Percentiles rank a stretch among this genome's conserved stretches.
These are phyloP conservation scores for Ogataea saltuana DNA, from an alignment of 805 yeast genomes.

Conservation along the genomic window DNA sequence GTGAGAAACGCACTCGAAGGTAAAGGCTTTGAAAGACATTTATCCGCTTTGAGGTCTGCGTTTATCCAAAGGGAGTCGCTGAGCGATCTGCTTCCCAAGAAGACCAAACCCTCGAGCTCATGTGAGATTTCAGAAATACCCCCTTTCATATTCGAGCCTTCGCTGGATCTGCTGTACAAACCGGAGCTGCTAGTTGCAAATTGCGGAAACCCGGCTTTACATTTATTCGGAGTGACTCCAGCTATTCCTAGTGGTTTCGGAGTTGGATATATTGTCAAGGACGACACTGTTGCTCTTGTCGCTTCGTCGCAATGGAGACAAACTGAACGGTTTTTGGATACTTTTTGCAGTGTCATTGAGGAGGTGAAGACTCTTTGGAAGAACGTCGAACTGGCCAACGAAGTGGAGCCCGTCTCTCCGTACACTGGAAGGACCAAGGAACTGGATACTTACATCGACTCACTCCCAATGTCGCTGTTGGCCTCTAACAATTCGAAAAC, in stretches of 20 bases:
- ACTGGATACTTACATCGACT: slow-evolving; percentile 30
- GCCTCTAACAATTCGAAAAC: slow-evolving; percentile 30
- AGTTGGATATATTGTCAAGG: slow-evolving; percentile 54
- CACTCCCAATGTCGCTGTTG: slow-evolving; percentile 36
- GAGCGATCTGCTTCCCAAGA: slow-evolving; percentile 45
- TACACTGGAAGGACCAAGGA: slow-evolving; percentile 16
- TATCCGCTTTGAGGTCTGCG: slow-evolving; percentile 60
- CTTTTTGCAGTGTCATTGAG: slow-evolving; percentile 49
- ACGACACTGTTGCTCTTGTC: slow-evolving; percentile 50
- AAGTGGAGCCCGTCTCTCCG: slow-evolving; percentile 3
- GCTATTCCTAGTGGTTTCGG: slow-evolving; percentile 61
- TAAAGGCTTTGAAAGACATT: slow-evolving; percentile 70
- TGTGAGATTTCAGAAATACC: slow-evolving; percentile 36
- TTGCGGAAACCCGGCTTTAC: slow-evolving; percentile 61
- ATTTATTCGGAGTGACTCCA: slow-evolving; percentile 61
- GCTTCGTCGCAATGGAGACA: slow-evolving; percentile 63
- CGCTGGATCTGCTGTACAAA: slow-evolving; percentile 36
- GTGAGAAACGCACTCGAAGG: slow-evolving; percentile 59
- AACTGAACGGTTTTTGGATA: slow-evolving; percentile 54
- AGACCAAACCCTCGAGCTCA: slow-evolving; percentile 34
- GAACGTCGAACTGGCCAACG: slow-evolving; percentile 14
- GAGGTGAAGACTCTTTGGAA: slow-evolving; percentile 45
- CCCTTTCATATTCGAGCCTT: slow-evolving; percentile 46
- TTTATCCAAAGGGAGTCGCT: slow-evolving; percentile 50
- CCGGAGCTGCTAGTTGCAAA: slow-evolving; percentile 46